These are phyloP conservation scores for Letharia columbiana DNA, from an alignment of 495 filamentous ascomycete species.

Conservation along the genomic window DNA sequence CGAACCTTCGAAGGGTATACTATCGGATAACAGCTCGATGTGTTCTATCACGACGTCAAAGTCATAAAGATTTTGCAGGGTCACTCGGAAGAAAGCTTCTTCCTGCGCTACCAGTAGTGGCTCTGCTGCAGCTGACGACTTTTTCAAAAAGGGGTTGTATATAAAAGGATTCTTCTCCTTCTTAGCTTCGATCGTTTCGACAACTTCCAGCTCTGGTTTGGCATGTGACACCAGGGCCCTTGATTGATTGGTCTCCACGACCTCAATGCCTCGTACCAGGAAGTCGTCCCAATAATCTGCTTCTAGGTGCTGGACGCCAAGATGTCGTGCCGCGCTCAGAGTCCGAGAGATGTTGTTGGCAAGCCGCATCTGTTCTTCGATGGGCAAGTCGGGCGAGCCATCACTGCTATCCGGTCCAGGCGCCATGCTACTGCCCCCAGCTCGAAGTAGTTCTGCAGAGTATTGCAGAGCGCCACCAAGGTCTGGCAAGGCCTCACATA, in stretches of 20 bases:
- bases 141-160: conserved; percentile 79
- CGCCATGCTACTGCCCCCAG: conserved; percentile 71
- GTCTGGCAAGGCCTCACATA: conserved; percentile 89
- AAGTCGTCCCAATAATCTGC: conserved; percentile 97
- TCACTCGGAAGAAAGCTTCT: conserved; percentile 63
- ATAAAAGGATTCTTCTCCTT: conserved; percentile 75
- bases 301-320: conserved; percentile 59
- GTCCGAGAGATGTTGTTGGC: conserved; percentile 78
- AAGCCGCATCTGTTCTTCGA: conserved; percentile 78
- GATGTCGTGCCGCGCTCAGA: conserved; percentile 58
- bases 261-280: conserved; percentile 69
- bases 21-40: conserved; percentile 64
- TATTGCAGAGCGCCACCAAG: conserved; percentile 81
- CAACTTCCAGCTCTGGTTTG: conserved; percentile 60
- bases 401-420: conserved; percentile 53
- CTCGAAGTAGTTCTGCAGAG: conserved; percentile 72
- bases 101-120: conserved; percentile 69
- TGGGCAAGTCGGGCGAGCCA: conserved; percentile 54
- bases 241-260: conserved; percentile 45
- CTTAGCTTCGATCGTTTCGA: conserved; percentile 41
- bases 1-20: conserved; percentile 57
- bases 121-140: conserved; percentile 42
- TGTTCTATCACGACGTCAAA: conserved; percentile 84
- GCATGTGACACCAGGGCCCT: conserved; percentile 61
- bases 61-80: conserved; percentile 88